Evolutionary conservation across 31 red algal genomes (phyloP), one percentile per base, ranked within the genome.

Genomic region (Bonnemaisonia californica): DNA sequence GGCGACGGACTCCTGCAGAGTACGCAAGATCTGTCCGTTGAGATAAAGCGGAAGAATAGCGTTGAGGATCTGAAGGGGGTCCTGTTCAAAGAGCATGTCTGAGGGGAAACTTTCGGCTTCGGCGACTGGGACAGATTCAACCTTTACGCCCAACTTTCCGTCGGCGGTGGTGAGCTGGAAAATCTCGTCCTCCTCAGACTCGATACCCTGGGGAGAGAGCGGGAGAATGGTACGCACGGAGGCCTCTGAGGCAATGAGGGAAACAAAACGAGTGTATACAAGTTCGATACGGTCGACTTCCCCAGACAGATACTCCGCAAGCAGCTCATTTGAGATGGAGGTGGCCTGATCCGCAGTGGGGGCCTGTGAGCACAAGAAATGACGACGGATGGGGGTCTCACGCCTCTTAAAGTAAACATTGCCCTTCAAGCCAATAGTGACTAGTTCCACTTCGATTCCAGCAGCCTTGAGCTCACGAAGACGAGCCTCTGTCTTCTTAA

Each of bases 41-140:
- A 98, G 59, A 72, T 98, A 98, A 54, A 98, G 80, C 35, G 96
- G 96, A 37, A 98, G 90, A 69, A 98, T 92, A 57, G 96, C 92
- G 82, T 90, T 98, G 69, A 98, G 85, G 19, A 98, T 89, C 61
- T 98, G 96, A 26, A 93, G 66, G 22, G 96, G 96, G 35, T 98
- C 96, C 79, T 98, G 96, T 80, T 98, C 96, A 28, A 95, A 98
- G 90, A 98, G 95, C 96, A 98, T 98, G 71, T 98, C 92, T 3
- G 85, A 4, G 0, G 94, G 94, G 78, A 97, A 97, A 0, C 79
- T 69, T 48, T 89, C 81, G 32, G 93, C 54, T 56, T 85, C 91
- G 1, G 79, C 86, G 34, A 67, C 72, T 26, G 91, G 79, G 23
- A 91, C 57, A 1, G 82, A 66, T 41, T 82, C 83, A 16, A 70